A percentile compares a stretch with the other conserved stretches of the same genome.
These are phyloP conservation scores for Glycine soja DNA, from an alignment of 306 rosid genomes.

Conservation along the genomic window DNA sequence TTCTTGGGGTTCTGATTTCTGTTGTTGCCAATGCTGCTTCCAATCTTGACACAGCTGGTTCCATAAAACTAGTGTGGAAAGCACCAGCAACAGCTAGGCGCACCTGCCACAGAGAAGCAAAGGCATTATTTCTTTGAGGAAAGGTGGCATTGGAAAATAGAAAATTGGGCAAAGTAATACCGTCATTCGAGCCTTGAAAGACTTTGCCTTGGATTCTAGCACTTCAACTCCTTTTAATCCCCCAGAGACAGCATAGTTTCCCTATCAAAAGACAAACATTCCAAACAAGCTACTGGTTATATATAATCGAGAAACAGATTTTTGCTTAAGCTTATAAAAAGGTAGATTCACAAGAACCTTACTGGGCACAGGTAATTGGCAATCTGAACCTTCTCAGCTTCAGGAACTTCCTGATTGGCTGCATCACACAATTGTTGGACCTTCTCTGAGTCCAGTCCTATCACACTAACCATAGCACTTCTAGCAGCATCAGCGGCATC, in stretches of 20 bases:
- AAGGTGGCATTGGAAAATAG: constrained; percentile 21
- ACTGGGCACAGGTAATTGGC: constrained; percentile 95
- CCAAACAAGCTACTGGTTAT: constrained; percentile 20
- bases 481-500: constrained; percentile 88
- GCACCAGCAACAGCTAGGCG: constrained; percentile 99
- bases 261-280: constrained; percentile 59
- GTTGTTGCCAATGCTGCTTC: constrained; percentile 92
- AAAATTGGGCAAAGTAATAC: constrained; percentile 53
- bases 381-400: constrained; percentile 83
- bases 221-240: constrained; percentile 94
- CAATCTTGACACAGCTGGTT: constrained; percentile 95
- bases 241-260: constrained; percentile 97
- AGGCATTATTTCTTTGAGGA: constrained; percentile 39
- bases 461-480: constrained; percentile 94
- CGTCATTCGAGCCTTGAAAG: constrained; percentile 99
- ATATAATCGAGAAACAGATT: constrained; percentile 24
- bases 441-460: constrained; percentile 92
- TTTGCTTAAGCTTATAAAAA: constrained; percentile 38
- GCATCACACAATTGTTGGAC: constrained; percentile 95
- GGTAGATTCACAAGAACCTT: constrained; percentile 53
- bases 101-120: constrained; percentile 60
- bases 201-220: constrained; percentile 94
- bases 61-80: constrained; percentile 94
- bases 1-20: constrained; percentile 79
- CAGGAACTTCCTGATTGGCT: constrained; percentile 91